These are phyloP conservation scores for Chalaropsis thielavioides DNA, from an alignment of 2,329 filamentous ascomycete species.

Conservation along the genomic window DNA sequence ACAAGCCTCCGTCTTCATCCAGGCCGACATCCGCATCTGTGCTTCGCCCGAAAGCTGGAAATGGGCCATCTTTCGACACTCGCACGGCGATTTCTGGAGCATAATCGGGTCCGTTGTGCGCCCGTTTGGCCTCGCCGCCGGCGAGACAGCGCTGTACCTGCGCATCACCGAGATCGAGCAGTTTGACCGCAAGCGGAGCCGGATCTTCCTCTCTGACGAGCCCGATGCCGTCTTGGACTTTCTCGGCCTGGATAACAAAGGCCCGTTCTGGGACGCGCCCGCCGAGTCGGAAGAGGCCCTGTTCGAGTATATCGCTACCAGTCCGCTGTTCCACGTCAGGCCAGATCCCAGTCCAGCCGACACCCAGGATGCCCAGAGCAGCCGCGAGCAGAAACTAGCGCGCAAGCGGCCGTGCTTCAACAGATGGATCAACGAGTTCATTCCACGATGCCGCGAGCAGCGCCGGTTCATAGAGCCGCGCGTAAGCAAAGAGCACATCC, in stretches of 20 bases:
- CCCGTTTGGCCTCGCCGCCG: conserved; percentile 50
- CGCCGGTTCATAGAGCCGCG: conserved; percentile 24
- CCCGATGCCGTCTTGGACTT: conserved; percentile 45
- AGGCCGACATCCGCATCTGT: conserved; percentile 53
- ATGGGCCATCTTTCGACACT: conserved; percentile 54
- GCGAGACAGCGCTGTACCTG: conserved; percentile 48
- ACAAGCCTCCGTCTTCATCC: conserved; percentile 29
- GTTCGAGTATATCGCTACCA: conserved; percentile 8
- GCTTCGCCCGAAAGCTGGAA: conserved; percentile 29
- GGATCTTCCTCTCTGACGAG: conserved; percentile 45
- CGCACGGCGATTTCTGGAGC: conserved; percentile 59
- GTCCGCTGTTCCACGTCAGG: conserved; percentile 39
- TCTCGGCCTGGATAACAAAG: conserved; percentile 40
- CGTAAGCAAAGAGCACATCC: conserved; percentile 18
- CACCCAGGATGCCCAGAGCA: conserved; percentile 29
- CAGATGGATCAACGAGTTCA: conserved; percentile 47
- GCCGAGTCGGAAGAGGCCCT: conserved; percentile 33
- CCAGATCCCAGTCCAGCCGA: conserved; percentile 17
- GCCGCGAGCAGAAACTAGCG: conserved; percentile 45
- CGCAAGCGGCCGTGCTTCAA: conserved; percentile 43
- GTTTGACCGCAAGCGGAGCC: conserved; percentile 39
- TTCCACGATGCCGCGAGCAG: conserved; percentile 36
- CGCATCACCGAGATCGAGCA: conserved; percentile 54
- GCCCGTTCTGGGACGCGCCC: conserved; percentile 34
- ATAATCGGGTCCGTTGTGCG: conserved; percentile 49